These are phyloP conservation scores for Penicillium macrosclerotiorum DNA, from an alignment of 495 filamentous ascomycete genomes.

Conservation along the genomic window DNA sequence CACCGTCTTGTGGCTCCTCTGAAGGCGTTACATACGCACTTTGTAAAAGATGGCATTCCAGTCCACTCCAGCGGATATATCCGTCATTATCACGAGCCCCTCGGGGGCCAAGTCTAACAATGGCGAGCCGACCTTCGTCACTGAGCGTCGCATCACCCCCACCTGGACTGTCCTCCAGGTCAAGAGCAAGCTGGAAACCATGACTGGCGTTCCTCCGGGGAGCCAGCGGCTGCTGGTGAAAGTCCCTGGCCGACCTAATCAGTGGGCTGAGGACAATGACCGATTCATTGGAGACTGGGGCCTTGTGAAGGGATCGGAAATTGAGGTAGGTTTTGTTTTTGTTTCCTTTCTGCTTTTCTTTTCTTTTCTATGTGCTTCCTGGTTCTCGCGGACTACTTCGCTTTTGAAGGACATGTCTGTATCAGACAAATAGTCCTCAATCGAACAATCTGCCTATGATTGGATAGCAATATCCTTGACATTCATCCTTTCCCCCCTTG, in stretches of 20 bases:
- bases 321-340: slow-evolving; percentile 35
- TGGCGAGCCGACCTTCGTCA: slow-evolving; percentile 68
- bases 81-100: slow-evolving; percentile 78
- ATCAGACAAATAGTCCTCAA: no score
- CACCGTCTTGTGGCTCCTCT: no score
- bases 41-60: slow-evolving; percentile 46
- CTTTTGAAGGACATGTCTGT: no score
- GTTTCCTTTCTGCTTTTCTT: slow-evolving; percentile 1
- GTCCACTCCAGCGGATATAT: slow-evolving; percentile 72
- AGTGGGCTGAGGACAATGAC: slow-evolving; percentile 41
- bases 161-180: slow-evolving; percentile 87
- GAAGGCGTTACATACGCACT: no score
- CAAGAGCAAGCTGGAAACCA: slow-evolving; percentile 85
- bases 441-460: no score
- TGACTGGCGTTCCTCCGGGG: slow-evolving; percentile 86
- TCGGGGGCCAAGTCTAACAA: slow-evolving; percentile 65
- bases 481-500: no score
- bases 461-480: no score
- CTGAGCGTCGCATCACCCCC: slow-evolving; percentile 86
- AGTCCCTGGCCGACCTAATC: slow-evolving; percentile 32
- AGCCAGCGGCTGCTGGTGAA: slow-evolving; percentile 65
- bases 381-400: background rate
- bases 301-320: slow-evolving; percentile 40
- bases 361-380: background rate
- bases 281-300: slow-evolving; percentile 37